Conservation (phyloP, 2,329 filamentous ascomycete species). For the Chrysosporium queenslandicum region DNA sequence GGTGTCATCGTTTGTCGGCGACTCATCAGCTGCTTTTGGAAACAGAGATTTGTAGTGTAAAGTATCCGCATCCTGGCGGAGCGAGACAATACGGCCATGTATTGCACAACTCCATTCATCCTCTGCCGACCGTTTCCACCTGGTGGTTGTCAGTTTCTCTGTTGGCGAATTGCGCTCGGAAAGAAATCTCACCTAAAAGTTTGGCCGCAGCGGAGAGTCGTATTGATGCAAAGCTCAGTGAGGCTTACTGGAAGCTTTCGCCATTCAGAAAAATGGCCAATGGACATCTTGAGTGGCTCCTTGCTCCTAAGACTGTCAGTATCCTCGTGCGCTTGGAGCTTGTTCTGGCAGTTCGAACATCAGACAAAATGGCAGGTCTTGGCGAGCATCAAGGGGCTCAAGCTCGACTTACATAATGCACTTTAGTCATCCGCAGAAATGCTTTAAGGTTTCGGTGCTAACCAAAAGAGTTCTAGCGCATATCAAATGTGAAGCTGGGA, state of each 20-base stretch:
- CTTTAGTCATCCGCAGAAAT: too few relatives aligned
- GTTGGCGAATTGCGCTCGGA: not conserved
- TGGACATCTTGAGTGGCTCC: conserved; percentile 25
- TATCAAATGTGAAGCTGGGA: not conserved
- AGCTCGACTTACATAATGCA: too few relatives aligned
- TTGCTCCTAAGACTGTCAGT: not conserved
- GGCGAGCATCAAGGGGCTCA: too few relatives aligned
- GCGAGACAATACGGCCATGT: conserved; percentile 69
- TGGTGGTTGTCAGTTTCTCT: conserved; percentile 24
- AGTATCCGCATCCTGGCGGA: conserved; percentile 69
- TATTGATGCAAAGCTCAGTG: conserved; percentile 85
- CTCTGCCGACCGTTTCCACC: conserved; percentile 72
- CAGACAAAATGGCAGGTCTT: not conserved
- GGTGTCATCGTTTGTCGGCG: conserved; percentile 51
- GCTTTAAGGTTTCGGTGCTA: not conserved
- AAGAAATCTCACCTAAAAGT: conserved; percentile 56
- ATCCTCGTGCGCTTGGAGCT: not conserved
- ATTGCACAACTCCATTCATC: conserved; percentile 88
- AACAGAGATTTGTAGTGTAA: conserved; percentile 70
- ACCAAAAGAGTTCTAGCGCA: not conserved
- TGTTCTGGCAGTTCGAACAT: not conserved
- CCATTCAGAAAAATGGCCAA: conserved; percentile 61
- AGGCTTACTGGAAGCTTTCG: conserved; percentile 72
- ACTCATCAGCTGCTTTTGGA: conserved; percentile 25
- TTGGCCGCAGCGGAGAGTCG: conserved; percentile 86